Evolutionary conservation across 2,329 filamentous ascomycete species (phyloP), one percentile per base, ranked within the genome.

Genomic region (Cercospora sp.): DNA sequence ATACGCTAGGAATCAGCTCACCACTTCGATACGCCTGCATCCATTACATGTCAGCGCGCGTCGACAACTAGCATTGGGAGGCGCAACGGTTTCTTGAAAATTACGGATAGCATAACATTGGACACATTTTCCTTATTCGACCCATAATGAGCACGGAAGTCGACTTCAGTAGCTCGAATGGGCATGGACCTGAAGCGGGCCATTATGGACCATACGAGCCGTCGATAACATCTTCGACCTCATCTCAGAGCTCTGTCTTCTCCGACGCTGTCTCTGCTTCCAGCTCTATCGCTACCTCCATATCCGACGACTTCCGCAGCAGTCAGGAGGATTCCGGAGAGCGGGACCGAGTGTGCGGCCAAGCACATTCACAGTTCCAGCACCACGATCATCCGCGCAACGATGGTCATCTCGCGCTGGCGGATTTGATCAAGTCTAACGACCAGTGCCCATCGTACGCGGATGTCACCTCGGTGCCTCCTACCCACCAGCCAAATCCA

Each of bases 201-300:
- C 79, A 79, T 53, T 70, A 65, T 60, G 73, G 67, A 39, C 86
- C 89, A 72, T 94, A 92, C 80, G 87, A 87, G 78, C 87, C 88
- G 68, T 89, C 90, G 51, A 82, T 93, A 83, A 87, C 89, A 76
- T 90, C 90, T 66, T 91, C 91, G 73, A 88, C 90, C 67, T 93
- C 90, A 65, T 93, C 91, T 20, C 87, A 90, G 67, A 87, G 89
- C 65, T 95, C 92, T 36, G 85, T 93, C 74, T 95, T 92, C 85
- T 95, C 92, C 72, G 86, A 87, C 76, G 79, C 80, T 48, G 77
- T 84, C 61, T 90, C 76, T 3, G 72, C 70, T 36, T 76, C 77
- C 18, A 78, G 76, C 72, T 78, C 76, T 74, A 89, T 90, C 69
- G 89, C 89, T 48, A 81, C 77, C 69, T 89, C 87, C 64, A 79